Base-by-base conservation (phyloP, 257 asterid genomes). In the Haberlea rhodopensis region DNA sequence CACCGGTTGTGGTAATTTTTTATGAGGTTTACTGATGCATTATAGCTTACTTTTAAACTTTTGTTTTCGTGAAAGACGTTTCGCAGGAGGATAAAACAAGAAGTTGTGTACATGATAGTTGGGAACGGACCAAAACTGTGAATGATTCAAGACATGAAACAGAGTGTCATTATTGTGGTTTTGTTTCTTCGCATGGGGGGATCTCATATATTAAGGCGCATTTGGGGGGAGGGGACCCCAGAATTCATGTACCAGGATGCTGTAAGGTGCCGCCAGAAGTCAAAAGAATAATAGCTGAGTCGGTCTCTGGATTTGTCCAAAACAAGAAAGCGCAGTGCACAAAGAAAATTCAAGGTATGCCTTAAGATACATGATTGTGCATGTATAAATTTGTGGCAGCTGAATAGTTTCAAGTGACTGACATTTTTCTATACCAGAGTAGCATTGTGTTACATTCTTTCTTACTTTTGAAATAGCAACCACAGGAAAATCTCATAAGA, bases 121-220 rank as follows among this genome's bases (percentile, higher is more conserved):
- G 90, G 90, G 78, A 62, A 23, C 80, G 81, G 60, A 83, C 85
- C 49, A 76, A 60, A 40, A 79, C 83, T 11, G 56, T 81, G 68
- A 79, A 81, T 75, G 75, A 61, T 19, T 53, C 66, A 63, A 79
- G 81, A 59, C 83, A 76, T 67, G 79, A 76, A 62, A 79, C 85
- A 31, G 80, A 76, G 57, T 84, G 90, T 80, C 63, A 71, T 31
- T 70, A 76, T 67, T 84, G 89, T 64, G 85, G 87, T 62, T 84
- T 71, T 74, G 51, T 81, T 53, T 81, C 87, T 63, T 71, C 70
- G 18, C 80, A 71, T 65, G 87, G 90, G 6, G 90, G 90, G 55
- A 79, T 81, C 73, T 81, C 90, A 37, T 87, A 81, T 58, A 83
- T 84, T 53, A 84, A 81, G 81, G 87, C 85, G 28, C 90, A 84